Conservation (phyloP, 495 filamentous ascomycete genomes). For the Talaromyces ruber region DNA sequence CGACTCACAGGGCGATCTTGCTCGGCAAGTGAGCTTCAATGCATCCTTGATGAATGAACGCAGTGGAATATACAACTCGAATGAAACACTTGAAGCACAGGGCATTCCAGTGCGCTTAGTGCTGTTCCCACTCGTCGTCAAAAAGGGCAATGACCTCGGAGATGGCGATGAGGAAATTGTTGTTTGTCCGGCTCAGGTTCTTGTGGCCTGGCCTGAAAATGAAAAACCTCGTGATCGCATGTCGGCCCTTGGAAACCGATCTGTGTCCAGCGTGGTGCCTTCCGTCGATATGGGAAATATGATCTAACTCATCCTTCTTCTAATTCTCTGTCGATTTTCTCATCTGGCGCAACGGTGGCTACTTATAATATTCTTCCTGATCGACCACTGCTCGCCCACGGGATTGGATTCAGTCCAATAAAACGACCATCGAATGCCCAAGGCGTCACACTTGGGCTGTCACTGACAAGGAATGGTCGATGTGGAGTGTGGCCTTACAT, state of each 20-base stretch:
- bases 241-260: constrained; percentile 30
- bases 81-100: constrained; percentile 67
- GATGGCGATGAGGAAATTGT: constrained; percentile 85
- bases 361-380: constrained; percentile 3
- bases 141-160: constrained; percentile 82
- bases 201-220: constrained; percentile 48
- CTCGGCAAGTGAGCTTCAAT: constrained; percentile 76
- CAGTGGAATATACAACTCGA: constrained; percentile 54
- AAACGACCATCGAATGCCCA: background rate
- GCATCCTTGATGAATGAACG: constrained; percentile 90
- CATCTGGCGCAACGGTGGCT: constrained; percentile 1
- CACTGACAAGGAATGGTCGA: background rate
- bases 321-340: constrained; percentile 8
- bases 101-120: constrained; percentile 80
- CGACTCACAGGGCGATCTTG: constrained; percentile 82
- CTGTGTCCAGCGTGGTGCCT: constrained; percentile 37
- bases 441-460: constrained; percentile 7
- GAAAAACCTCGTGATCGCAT: constrained; percentile 34
- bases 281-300: constrained; percentile 43
- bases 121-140: constrained; percentile 88
- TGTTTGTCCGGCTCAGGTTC: constrained; percentile 86
- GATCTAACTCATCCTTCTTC: constrained; percentile 30
- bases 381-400: background rate
- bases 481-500: background rate
- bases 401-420: background rate